These are phyloP conservation scores for Lactarius sanguifluus DNA, from an alignment of 768 basidiomycete species.

Conservation along the genomic window DNA sequence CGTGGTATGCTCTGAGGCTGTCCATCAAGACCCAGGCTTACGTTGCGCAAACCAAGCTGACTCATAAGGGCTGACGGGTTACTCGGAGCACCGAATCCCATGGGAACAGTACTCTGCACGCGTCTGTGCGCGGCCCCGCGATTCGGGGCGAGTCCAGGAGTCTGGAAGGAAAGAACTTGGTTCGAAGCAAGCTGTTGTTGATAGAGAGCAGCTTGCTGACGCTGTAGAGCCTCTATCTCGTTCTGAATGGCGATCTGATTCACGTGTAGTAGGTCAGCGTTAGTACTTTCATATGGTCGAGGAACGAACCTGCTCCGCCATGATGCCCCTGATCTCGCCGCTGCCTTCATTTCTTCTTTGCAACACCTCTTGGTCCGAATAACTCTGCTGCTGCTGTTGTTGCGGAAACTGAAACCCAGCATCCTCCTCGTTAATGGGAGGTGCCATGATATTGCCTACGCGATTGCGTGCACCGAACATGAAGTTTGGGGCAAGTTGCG, in stretches of 20 bases:
- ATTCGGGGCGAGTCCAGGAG: conserved; percentile 66
- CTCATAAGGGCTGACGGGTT: conserved; percentile 59
- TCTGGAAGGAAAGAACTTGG: conserved; percentile 77
- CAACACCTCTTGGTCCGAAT: conserved; percentile 36
- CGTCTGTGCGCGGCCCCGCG: conserved; percentile 66
- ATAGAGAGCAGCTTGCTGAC: conserved; percentile 87
- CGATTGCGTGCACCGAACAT: conserved; percentile 71
- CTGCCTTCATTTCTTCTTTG: conserved; percentile 60
- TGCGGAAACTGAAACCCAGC: conserved; percentile 81
- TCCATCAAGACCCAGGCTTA: conserved; percentile 58
- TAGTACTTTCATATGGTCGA: conserved; percentile 5
- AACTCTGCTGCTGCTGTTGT: conserved; percentile 41
- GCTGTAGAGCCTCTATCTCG: conserved; percentile 87
- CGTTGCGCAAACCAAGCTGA: conserved; percentile 64
- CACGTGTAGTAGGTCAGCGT: conserved; percentile 16
- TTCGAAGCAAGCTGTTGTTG: conserved; percentile 90
- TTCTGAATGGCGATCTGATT: conserved; percentile 80
- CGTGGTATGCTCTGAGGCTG: conserved; percentile 68
- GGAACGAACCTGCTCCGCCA: conserved; percentile 85
- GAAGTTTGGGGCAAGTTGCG: conserved; percentile 88
- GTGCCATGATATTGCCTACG: conserved; percentile 56
- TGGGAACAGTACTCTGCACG: conserved; percentile 81
- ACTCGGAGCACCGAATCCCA: conserved; percentile 44
- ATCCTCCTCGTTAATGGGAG: conserved; percentile 80
- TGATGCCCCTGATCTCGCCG: conserved; percentile 82